Evolutionary conservation across 2,329 filamentous ascomycete genomes (phyloP), one percentile per base, ranked within the genome.

Genomic region (Cryphonectria naterciae): DNA sequence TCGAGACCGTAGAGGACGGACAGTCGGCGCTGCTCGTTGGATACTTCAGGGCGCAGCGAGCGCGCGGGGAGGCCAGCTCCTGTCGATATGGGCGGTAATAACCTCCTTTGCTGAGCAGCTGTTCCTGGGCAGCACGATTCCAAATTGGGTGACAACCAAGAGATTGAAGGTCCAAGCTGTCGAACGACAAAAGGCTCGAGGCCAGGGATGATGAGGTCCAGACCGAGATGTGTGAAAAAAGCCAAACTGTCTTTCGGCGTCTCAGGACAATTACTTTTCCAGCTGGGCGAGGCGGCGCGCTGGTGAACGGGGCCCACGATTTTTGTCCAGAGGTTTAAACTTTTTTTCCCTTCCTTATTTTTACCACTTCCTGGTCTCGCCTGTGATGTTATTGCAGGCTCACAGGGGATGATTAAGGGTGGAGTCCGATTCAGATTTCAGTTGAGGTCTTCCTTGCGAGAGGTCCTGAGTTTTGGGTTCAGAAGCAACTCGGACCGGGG

Each of bases 11-110:
- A 65, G 37, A 64, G 67, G 67, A 5, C 25, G 65, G 65, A n/a
- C 49, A 64, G 39, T 60, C 46, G 58, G 60, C 60, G 68, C 70
- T 60, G 70, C 37, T 58, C 46, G 63, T 63, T 61, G 46, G 22
- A 58, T 68, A 63, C 65, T 68, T 68, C 46, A 52, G 66, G 63
- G 54, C 49, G 41, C 39, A 41, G 8, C 43, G 66, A 22, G 39
- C 39, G 25, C 65, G 22, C 17, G 28, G 52, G 6, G 35, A 28
- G 63, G 28, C 39, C 49, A 43, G 65, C n/a, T 58, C 65, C 49
- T 28, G 37, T 67, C 65, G 41, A 67, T 66, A 56, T 39, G 22
- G 43, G 61, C 61, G 49, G 64, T 19, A 52, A 41, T 41, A 37
- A 43, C 43, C 32, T 65, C 63, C 10, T 39, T 11, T 11, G 37